Conservation (phyloP, 164 flowering plant genomes). For the Chimonanthus salicifolius region DNA sequence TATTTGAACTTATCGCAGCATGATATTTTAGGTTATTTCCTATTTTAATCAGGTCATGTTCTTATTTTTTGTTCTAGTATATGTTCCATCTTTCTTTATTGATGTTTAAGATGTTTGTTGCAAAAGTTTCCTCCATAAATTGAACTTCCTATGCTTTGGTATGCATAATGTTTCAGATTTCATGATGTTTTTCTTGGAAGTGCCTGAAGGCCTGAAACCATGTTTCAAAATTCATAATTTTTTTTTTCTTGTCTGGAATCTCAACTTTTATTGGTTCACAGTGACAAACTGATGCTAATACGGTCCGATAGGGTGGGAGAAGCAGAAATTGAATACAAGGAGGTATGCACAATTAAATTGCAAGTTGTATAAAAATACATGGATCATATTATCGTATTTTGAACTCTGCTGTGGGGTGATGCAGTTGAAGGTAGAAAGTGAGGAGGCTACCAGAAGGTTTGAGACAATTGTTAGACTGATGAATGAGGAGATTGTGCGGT, state of each 20-base stretch:
- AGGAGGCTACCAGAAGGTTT: constrained; percentile 72
- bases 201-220: not conserved
- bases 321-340: constrained; percentile 48
- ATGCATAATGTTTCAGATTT: no score
- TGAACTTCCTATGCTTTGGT: no score
- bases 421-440: constrained; percentile 74
- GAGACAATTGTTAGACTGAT: constrained; percentile 65
- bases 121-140: no score
- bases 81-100: no score
- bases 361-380: not conserved
- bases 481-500: constrained; percentile 77
- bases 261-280: constrained; percentile 22
- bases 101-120: no score
- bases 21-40: no score
- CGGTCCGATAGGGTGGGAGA: constrained; percentile 76
- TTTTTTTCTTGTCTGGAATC: not conserved
- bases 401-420: constrained; percentile 5
- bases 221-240: not conserved
- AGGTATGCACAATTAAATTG: constrained; percentile 31
- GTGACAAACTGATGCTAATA: constrained; percentile 78
- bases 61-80: no score
- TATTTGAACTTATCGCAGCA: no score
- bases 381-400: not conserved
- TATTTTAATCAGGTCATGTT: no score
- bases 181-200: no score